A percentile compares a stretch with the other conserved stretches of the same genome.
These are phyloP conservation scores for Trametes gibbosa DNA, from an alignment of 768 basidiomycete genomes.

Conservation along the genomic window DNA sequence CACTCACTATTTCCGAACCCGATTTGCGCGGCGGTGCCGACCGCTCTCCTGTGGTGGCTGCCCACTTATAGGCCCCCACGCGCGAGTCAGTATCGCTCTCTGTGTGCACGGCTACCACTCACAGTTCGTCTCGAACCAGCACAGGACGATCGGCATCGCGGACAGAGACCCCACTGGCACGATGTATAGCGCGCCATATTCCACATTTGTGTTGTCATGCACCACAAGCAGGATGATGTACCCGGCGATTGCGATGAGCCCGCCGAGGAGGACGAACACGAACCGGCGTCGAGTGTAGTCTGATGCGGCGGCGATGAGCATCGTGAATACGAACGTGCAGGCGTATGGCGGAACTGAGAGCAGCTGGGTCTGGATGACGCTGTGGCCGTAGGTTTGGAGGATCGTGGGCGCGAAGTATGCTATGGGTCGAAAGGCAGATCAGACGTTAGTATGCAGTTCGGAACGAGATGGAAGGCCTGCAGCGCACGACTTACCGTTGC, in stretches of 20 bases:
- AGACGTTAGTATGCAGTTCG: not conserved
- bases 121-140: slow-evolving; percentile 28
- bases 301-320: slow-evolving; percentile 21
- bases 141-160: slow-evolving; percentile 24
- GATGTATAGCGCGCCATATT: slow-evolving; percentile 25
- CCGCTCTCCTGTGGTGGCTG: slow-evolving; percentile 24
- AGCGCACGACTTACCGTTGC: slow-evolving; percentile 22
- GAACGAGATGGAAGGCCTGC: not conserved
- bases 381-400: slow-evolving; percentile 24
- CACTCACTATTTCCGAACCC: slow-evolving; percentile 30
- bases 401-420: slow-evolving; percentile 27
- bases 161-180: slow-evolving; percentile 19
- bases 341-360: slow-evolving; percentile 32
- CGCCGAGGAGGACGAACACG: slow-evolving; percentile 18
- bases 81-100: not conserved
- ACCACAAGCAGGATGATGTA: slow-evolving; percentile 23
- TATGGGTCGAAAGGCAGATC: not conserved
- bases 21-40: slow-evolving; percentile 28
- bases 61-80: slow-evolving; percentile 23
- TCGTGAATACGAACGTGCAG: slow-evolving; percentile 24
- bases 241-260: slow-evolving; percentile 19
- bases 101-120: not conserved
- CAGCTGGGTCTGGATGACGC: slow-evolving; percentile 27
- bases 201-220: slow-evolving; percentile 19
- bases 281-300: slow-evolving; percentile 22